Conservation (phyloP, 371 early-diverging fungal genomes). For the Paraphysoderma sedebokerense region DNA sequence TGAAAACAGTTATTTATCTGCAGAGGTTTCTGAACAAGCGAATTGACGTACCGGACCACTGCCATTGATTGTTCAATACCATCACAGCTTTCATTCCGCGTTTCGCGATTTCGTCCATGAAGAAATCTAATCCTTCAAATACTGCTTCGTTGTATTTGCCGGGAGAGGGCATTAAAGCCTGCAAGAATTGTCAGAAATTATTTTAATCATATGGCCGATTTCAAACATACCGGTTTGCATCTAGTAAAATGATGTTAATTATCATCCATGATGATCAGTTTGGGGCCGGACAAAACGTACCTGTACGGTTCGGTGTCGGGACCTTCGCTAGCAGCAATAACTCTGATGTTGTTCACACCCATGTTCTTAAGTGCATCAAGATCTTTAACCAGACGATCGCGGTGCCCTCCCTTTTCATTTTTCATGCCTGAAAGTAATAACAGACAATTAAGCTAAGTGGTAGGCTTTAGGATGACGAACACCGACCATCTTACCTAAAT, state of each 20-base stretch:
- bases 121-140: conserved; percentile 29
- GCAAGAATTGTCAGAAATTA: no score
- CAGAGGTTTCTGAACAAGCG: no score
- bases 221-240: not conserved
- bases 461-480: no score
- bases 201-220: not conserved
- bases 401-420: conserved; percentile 25
- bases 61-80: conserved; percentile 36
- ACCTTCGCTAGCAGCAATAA: conserved; percentile 45
- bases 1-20: no score
- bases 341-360: conserved; percentile 40
- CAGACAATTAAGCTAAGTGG: no score
- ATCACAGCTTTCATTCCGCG: conserved; percentile 30
- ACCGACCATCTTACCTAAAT: conserved; percentile 37
- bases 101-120: conserved; percentile 24
- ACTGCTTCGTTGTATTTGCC: conserved; percentile 31
- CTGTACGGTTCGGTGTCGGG: conserved; percentile 39
- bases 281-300: no score
- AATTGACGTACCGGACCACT: conserved; percentile 37
- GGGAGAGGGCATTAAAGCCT: conserved; percentile 32
- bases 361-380: conserved; percentile 19
- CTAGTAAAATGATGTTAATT: not conserved
- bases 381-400: conserved; percentile 26
- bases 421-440: no score
- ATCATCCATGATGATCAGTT: no score